Evolutionary conservation across 140 eudicot genomes (phyloP).

Genomic region (Anethum foeniculum): DNA sequence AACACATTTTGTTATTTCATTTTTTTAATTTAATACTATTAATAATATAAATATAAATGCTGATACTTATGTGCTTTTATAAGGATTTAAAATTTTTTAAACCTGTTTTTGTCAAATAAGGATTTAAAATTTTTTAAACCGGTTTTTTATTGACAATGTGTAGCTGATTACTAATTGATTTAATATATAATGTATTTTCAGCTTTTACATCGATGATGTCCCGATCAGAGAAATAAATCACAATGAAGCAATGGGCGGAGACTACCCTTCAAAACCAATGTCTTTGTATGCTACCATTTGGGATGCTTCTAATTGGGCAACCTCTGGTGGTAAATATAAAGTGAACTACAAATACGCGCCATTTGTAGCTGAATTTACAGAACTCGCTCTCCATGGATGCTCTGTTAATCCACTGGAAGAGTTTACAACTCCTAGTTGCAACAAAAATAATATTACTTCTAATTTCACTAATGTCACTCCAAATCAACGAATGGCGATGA

Average conservation of each 20-base stretch:
- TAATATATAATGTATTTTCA: neutral
- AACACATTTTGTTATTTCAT: no score
- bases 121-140: no score
- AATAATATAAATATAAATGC: no score
- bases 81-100: no score
- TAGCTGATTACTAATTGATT: neutral
- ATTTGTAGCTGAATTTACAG: constrained; percentile 61
- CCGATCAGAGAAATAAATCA: constrained; percentile 60
- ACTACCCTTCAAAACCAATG: constrained; percentile 89
- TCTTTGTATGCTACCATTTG: constrained; percentile 78
- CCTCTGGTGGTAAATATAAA: constrained; percentile 69
- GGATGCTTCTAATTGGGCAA: constrained; percentile 95
- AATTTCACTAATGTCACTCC: constrained; percentile 29
- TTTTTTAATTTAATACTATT: no score
- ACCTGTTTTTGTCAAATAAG: neutral
- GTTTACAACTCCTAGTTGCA: constrained; percentile 20
- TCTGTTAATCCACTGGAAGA: constrained; percentile 45
- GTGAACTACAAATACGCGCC: constrained; percentile 84
- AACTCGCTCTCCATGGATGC: constrained; percentile 67
- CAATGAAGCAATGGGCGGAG: constrained; percentile 59
- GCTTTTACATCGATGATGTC: constrained; percentile 65
- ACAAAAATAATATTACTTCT: constrained; percentile 20
- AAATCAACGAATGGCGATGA: constrained; percentile 49
- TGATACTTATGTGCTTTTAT: no score
- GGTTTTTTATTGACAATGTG: neutral